Evolutionary conservation across 495 filamentous ascomycete genomes (phyloP), one percentile per base, ranked within the genome.

Genomic region (Astrocystis sublimbata): DNA sequence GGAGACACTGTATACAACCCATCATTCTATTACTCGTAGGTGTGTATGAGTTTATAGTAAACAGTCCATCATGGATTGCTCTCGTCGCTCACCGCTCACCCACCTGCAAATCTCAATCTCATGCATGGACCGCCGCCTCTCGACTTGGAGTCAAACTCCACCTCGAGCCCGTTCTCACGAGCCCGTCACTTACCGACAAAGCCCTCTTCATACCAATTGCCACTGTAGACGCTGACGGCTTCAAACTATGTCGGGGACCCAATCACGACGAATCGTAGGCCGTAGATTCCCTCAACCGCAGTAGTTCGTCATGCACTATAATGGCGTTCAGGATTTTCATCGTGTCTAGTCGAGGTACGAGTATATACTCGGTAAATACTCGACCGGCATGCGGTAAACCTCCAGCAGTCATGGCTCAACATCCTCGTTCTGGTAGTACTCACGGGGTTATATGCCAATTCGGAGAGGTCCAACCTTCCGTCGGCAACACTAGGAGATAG

Each of bases 161-260:
- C 47, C 15, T 12, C 47, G 30, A 21, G 33, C 1, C 28, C 4
- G 28, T 50, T 35, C 17, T 35, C 33, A 12, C 51, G 31, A 52
- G 49, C 19, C 52, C 52, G 52, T 56, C 35, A 23, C n/a, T n/a
- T n/a, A n/a, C 52, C 52, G 52, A 56, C 52, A 35, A 26, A 1
- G 24, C 13, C n/a, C n/a, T n/a, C n/a, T n/a, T n/a, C n/a, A n/a
- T 56, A 10, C 52, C 15, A 42, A 56, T 30, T 26, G 36, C 19
- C 35, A 56, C 52, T 42, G 36, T 38, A 36, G 51, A 56, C 19
- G 6, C n/a, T 13, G 31, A 42, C n/a, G 13, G 21, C 36, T 7
- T 56, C 23, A n/a, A n/a, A 28, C 24, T 38, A 42, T 24, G 15
- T 23, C 36, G 7, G 24, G 35, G n/a, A 6, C 33, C n/a, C 23